phyloP scores from a whole-genome alignment of 225 moss, liverwort and hornwort species.

The Marchantia paleacea region DNA sequence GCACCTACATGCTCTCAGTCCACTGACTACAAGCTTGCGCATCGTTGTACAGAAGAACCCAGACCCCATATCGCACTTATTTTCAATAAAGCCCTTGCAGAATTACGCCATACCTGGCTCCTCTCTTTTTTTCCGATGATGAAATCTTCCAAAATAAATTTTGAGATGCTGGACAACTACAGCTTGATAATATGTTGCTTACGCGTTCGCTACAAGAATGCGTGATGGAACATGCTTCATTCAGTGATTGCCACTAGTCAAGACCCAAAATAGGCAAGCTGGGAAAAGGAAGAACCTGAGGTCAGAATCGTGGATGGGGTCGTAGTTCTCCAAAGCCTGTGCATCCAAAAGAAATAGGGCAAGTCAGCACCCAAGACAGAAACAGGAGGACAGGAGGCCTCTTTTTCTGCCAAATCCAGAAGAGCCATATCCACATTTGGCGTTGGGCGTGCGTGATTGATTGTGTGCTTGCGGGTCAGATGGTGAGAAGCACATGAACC shows the following conservation, averaged over 20 bases:
- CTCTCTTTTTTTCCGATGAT: too few relatives aligned
- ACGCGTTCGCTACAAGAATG: neutral
- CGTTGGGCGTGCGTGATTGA: slow-evolving; percentile 91
- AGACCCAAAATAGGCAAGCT: neutral
- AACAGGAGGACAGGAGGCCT: slow-evolving; percentile 94
- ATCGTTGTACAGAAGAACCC: too few relatives aligned
- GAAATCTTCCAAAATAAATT: too few relatives aligned
- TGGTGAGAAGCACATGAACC: slow-evolving; percentile 68
- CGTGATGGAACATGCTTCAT: neutral
- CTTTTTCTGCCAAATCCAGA: slow-evolving; percentile 99
- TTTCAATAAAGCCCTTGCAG: too few relatives aligned
- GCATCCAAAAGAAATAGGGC: slow-evolving; percentile 99
- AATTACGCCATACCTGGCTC: too few relatives aligned
- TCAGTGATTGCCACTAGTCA: neutral
- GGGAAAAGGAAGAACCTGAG: slow-evolving; percentile 62
- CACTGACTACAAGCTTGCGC: too few relatives aligned
- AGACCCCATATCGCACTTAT: too few relatives aligned
- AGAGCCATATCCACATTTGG: slow-evolving; percentile 91
- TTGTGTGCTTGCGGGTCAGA: slow-evolving; percentile 74
- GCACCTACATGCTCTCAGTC: too few relatives aligned
- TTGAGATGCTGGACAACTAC: neutral
- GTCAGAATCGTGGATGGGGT: slow-evolving; percentile 85
- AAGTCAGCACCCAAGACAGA: slow-evolving; percentile 99
- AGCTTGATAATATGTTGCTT: neutral
- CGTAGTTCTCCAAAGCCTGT: slow-evolving; percentile 99